phyloP scores from a whole-genome alignment of 176 grass and related monocot species.

The Thinopyrum elongatum region DNA sequence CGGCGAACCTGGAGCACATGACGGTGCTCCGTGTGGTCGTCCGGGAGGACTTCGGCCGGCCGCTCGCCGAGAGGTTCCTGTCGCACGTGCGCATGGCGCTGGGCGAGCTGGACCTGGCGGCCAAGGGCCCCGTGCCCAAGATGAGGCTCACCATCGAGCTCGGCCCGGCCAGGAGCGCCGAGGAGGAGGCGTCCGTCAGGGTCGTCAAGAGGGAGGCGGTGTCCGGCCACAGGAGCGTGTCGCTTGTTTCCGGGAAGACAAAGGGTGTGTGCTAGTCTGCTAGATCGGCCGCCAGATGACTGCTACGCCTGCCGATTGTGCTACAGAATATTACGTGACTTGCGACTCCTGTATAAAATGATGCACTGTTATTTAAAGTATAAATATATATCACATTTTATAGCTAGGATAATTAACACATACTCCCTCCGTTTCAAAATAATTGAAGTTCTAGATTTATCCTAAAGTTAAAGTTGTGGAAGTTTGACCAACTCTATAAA shows the following conservation, averaged over 20 bases:
- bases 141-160: slow-evolving; percentile 63
- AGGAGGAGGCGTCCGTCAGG: slow-evolving; percentile 42
- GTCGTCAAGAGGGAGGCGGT: slow-evolving; percentile 49
- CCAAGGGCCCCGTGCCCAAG: slow-evolving; percentile 29
- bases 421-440: too few species aligned
- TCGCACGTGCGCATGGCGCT: slow-evolving; percentile 49
- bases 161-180: slow-evolving; percentile 6
- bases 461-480: too few species aligned
- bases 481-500: too few species aligned
- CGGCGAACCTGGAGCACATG: slow-evolving; percentile 65
- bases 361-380: too few species aligned
- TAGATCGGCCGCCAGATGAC: slow-evolving; percentile 7
- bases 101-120: slow-evolving; percentile 38
- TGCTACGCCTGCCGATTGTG: background rate
- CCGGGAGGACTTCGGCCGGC: slow-evolving; percentile 68
- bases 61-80: slow-evolving; percentile 61
- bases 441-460: too few species aligned
- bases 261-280: slow-evolving; percentile 52
- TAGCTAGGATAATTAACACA: too few species aligned
- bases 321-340: background rate
- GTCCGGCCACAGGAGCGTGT: slow-evolving; percentile 33
- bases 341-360: too few species aligned
- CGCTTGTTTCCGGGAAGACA: slow-evolving; percentile 59
- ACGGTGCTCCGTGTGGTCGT: slow-evolving; percentile 70
- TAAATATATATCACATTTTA: too few species aligned